Percentiles rank a stretch among this genome's conserved stretches.
Evolutionary conservation across 768 basidiomycete species (phyloP).

Genomic region (Thelephora aurantiotincta): DNA sequence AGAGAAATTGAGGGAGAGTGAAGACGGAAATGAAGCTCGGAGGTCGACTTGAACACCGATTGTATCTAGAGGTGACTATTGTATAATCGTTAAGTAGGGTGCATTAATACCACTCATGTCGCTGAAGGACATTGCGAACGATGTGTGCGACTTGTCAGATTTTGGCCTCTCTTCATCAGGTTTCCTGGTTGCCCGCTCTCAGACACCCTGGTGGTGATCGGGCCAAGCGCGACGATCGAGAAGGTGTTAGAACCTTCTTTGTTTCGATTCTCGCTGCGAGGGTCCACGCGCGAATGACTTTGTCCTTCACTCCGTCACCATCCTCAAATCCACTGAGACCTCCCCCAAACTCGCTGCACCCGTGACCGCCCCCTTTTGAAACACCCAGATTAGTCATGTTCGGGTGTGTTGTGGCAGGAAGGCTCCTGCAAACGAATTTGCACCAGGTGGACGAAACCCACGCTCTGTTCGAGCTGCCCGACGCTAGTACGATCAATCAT

Average conservation of each 20-base stretch:
- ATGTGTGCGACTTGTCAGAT: too few relatives aligned
- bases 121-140: background rate
- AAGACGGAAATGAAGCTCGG: conserved; percentile 1
- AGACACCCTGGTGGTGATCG: too few relatives aligned
- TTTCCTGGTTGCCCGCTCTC: too few relatives aligned
- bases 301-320: too few relatives aligned
- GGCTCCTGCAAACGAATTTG: conserved; percentile 66
- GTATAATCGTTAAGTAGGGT: background rate
- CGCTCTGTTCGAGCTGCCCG: conserved; percentile 60
- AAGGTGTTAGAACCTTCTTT: too few relatives aligned
- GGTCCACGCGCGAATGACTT: too few relatives aligned
- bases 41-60: background rate
- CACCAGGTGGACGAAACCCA: conserved; percentile 76
- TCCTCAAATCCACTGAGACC: too few relatives aligned
- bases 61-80: background rate
- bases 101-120: background rate
- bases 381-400: conserved; percentile 34
- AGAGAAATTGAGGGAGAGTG: conserved; percentile 11
- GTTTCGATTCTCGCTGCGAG: too few relatives aligned
- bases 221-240: too few relatives aligned
- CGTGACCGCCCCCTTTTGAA: too few relatives aligned
- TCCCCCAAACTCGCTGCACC: too few relatives aligned
- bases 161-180: too few relatives aligned
- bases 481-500: conserved; percentile 68
- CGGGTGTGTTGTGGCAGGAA: conserved; percentile 68